A percentile compares a stretch with the other conserved stretches of the same genome.
Conservation (phyloP, 139 green algal species). For the Chlamydomonas schloesseri region DNA sequence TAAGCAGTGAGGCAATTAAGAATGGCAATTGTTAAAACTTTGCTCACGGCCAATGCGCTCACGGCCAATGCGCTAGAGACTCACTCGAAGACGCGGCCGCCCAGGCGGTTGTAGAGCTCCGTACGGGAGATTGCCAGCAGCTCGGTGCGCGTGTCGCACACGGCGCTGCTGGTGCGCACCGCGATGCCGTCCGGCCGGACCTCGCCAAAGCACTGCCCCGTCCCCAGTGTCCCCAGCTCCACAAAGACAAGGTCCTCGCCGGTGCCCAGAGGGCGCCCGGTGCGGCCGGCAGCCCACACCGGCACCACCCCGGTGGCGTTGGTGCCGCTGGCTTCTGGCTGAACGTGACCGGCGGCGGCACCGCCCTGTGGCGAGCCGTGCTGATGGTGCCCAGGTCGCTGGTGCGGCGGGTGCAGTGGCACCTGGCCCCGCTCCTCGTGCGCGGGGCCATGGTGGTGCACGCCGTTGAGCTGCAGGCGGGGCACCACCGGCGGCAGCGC, state of each 20-base stretch:
- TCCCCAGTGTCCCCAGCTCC: constrained; percentile 21
- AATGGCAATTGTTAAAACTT: too few relatives aligned
- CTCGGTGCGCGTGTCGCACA: constrained; percentile 33
- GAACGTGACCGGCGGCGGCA: too few relatives aligned
- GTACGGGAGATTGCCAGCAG: constrained; percentile 7
- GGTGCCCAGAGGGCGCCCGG: background rate
- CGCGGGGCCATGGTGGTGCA: background rate
- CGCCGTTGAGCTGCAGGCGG: background rate
- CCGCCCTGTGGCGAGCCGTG: too few relatives aligned
- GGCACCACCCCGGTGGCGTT: too few relatives aligned
- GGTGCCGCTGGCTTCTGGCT: too few relatives aligned
- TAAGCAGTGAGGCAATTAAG: too few relatives aligned
- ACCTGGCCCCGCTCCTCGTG: too few relatives aligned
- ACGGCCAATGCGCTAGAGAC: too few relatives aligned
- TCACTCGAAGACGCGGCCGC: background rate
- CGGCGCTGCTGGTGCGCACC: constrained; percentile 3
- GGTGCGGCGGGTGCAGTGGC: too few relatives aligned
- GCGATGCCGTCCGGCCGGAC: constrained; percentile 12
- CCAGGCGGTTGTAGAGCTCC: constrained; percentile 27
- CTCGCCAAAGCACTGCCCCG: constrained; percentile 44
- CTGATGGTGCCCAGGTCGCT: too few relatives aligned
- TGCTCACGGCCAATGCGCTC: too few relatives aligned
- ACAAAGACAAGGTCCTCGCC: constrained; percentile 24
- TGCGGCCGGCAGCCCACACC: background rate
- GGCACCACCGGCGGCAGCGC: background rate